These are phyloP conservation scores for Claviceps sp. DNA, from an alignment of 2,329 filamentous ascomycete species.

Conservation along the genomic window DNA sequence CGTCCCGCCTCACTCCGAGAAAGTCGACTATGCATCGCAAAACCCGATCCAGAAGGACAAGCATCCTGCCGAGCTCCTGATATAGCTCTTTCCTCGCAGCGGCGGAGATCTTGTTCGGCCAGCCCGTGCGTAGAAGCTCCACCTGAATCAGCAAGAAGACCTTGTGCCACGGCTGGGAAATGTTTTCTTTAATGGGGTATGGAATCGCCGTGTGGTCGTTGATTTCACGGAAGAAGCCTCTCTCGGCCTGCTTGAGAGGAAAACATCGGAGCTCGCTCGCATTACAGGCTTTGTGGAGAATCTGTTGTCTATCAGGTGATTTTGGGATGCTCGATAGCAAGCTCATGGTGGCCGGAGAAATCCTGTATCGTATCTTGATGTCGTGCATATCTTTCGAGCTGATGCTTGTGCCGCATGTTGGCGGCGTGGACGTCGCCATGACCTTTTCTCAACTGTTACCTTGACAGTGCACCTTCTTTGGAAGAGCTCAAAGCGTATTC, in stretches of 20 bases:
- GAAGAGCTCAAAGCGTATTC: not conserved
- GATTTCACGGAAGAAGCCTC: slow-evolving; percentile 22
- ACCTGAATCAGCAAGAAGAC: slow-evolving; percentile 63
- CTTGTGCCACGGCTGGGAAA: slow-evolving; percentile 57
- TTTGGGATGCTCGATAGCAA: slow-evolving; percentile 14
- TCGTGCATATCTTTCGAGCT: slow-evolving; percentile 9
- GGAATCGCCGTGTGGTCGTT: slow-evolving; percentile 26
- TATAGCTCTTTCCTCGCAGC: slow-evolving; percentile 20
- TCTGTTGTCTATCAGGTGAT: slow-evolving; percentile 16
- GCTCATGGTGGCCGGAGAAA: slow-evolving; percentile 20
- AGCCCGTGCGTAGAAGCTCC: slow-evolving; percentile 49
- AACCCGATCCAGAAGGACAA: slow-evolving; percentile 19
- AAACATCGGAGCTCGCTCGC: slow-evolving; percentile 26
- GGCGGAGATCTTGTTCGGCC: slow-evolving; percentile 35
- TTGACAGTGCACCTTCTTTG: not conserved
- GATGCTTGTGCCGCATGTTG: not conserved
- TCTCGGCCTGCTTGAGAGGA: slow-evolving; percentile 21
- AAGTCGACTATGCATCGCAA: slow-evolving; percentile 27
- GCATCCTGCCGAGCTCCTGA: slow-evolving; percentile 18
- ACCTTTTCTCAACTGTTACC: not conserved
- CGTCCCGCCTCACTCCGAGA: slow-evolving; percentile 37
- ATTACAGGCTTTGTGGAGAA: slow-evolving; percentile 25
- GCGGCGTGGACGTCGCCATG: not conserved
- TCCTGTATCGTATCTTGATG: slow-evolving; percentile 21
- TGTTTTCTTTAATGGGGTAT: slow-evolving; percentile 21